Evolutionary conservation across 2,329 filamentous ascomycete genomes (phyloP).

Genomic region (Xylariaceae sp.): DNA sequence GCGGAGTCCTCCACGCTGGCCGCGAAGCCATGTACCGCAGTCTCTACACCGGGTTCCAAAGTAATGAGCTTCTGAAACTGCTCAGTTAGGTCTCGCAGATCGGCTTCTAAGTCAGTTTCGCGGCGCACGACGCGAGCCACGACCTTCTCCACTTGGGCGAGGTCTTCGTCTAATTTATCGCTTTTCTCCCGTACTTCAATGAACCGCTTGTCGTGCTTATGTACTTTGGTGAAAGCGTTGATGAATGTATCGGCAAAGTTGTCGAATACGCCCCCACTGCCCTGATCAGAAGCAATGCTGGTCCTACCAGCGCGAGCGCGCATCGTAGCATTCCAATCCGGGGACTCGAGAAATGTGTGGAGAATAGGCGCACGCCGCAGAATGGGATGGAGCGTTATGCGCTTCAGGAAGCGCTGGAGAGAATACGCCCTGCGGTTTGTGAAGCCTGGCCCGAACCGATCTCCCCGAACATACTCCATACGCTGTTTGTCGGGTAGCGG

Average conservation of each 20-base stretch:
- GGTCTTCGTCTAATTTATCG: conserved; percentile 90
- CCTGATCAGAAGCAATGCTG: conserved; percentile 47
- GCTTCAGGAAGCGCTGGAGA: conserved; percentile 82
- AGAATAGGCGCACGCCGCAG: conserved; percentile 79
- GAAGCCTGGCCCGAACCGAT: conserved; percentile 92
- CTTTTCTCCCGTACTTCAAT: conserved; percentile 89
- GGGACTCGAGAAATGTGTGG: conserved; percentile 84
- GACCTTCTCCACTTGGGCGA: conserved; percentile 93
- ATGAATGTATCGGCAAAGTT: conserved; percentile 94
- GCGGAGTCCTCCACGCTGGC: conserved; percentile 80
- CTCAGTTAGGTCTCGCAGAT: conserved; percentile 83
- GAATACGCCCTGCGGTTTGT: conserved; percentile 84
- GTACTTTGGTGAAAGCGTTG: conserved; percentile 93
- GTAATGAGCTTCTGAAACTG: conserved; percentile 93
- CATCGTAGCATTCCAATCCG: conserved; percentile 97
- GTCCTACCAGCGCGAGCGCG: conserved; percentile 66
- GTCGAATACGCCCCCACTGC: conserved; percentile 75
- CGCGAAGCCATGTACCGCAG: conserved; percentile 78
- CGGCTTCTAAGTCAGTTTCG: conserved; percentile 79
- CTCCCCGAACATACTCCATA: conserved; percentile 96
- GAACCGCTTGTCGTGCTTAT: conserved; percentile 92
- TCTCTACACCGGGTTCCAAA: conserved; percentile 82
- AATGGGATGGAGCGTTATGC: conserved; percentile 81
- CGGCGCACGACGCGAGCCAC: conserved; percentile 83
- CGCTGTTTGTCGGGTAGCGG: conserved; percentile 97